Evolutionary conservation across 2,329 filamentous ascomycete genomes (phyloP), one percentile per base, ranked within the genome.

Genomic region (Erysiphe pisi): DNA sequence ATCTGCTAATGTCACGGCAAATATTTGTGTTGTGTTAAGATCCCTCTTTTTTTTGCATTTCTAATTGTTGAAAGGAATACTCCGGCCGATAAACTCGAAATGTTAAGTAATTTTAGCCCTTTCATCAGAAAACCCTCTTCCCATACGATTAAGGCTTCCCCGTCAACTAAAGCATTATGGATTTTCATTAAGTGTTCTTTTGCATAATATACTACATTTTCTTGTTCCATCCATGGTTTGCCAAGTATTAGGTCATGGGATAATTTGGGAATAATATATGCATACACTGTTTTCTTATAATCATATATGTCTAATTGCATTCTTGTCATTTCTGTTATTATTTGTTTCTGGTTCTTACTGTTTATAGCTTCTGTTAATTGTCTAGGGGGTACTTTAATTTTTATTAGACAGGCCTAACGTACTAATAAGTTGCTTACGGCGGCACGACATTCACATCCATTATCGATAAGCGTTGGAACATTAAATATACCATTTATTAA

Each of bases 1-100:
- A 25, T 75, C 73, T 75, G 49, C 73, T 9, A 75, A 43, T 40
- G 73, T 75, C 14, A 75, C 47, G 1, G 73, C 58, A n/a, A 75
- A 75, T 40, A 75, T 1, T 43, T 75, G 11, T 20, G 73, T 20
- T 11, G 47, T 28, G 22, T 11, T n/a, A n/a, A 18, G 16, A 31
- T 18, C 61, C 16, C 61, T n/a, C 16, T 4, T 25, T 25, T 68
- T 68, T 16, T 31, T 68, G 61, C 61, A 22, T 68, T 68, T 25
- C 28, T n/a, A 25, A 68, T 25, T 14, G 22, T 68, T 68, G 61
- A 18, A 31, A 68, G 61, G 28, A 68, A 31, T 14, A 68, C 61
- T 31, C 28, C 11, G 20, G 61, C 61, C 4, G 61, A 68, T 25
- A 31, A 68, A 68, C 20, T 25, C 61, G 2, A 22, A n/a, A 58